These are phyloP conservation scores for Suhomyces chickasaworum DNA, from an alignment of 1,139 yeast species.

Conservation along the genomic window DNA sequence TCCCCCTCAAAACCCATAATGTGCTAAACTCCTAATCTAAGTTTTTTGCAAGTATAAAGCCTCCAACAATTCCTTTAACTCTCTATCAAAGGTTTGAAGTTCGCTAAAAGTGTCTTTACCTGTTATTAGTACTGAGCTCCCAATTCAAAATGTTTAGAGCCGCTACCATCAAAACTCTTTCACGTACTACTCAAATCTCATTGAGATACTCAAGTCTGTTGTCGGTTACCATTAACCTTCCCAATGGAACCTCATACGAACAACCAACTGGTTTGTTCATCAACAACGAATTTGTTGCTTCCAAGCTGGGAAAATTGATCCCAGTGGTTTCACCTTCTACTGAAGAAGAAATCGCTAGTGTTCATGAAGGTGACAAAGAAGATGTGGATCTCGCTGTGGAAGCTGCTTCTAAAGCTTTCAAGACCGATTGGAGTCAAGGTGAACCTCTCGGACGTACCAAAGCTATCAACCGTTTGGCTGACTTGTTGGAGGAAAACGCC, in stretches of 20 bases:
- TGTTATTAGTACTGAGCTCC: neutral
- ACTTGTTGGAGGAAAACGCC: conserved; percentile 21
- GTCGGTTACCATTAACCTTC: conserved; percentile 53
- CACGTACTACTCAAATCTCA: conserved; percentile 11
- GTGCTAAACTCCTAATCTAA: neutral
- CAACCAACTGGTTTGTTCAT: conserved; percentile 33
- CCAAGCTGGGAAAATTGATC: conserved; percentile 19
- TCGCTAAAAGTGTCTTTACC: neutral
- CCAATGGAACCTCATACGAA: conserved; percentile 53
- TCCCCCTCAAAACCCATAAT: neutral
- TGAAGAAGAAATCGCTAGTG: conserved; percentile 21
- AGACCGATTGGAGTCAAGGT: conserved; percentile 38
- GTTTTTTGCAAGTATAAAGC: neutral
- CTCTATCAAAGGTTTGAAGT: neutral
- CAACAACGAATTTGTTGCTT: conserved; percentile 23
- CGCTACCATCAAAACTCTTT: conserved; percentile 1
- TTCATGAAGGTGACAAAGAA: conserved; percentile 21
- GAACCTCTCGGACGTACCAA: conserved; percentile 26
- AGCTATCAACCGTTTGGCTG: conserved; percentile 20
- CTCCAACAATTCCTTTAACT: neutral
- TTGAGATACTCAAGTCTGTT: conserved; percentile 32
- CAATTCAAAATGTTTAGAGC: conserved; percentile 4
- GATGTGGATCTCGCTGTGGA: conserved; percentile 23
- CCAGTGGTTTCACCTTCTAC: conserved; percentile 22
- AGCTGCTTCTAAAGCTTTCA: conserved; percentile 21